These are phyloP conservation scores for Mycena alexandri DNA, from an alignment of 768 basidiomycete genomes.

Conservation along the genomic window DNA sequence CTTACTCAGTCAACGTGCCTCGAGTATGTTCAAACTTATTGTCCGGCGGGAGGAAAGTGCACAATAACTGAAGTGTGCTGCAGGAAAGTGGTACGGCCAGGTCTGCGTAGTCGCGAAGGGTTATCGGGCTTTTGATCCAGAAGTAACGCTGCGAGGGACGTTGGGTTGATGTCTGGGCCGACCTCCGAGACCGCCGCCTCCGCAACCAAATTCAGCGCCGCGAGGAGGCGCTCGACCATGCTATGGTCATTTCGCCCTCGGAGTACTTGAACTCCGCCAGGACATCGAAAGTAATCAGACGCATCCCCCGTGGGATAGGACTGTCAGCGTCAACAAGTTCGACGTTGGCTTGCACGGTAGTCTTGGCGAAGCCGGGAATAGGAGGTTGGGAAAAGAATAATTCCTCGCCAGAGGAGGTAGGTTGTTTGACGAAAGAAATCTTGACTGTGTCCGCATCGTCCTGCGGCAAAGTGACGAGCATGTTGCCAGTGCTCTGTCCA, in stretches of 20 bases:
- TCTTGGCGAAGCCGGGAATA: constrained; percentile 20
- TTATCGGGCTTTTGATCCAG: constrained; percentile 16
- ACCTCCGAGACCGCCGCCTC: constrained; percentile 25
- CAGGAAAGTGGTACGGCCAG: constrained; percentile 27
- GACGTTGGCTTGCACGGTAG: constrained; percentile 13
- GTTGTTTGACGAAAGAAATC: constrained; percentile 14
- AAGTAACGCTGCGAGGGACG: constrained; percentile 14
- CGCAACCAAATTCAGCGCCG: constrained; percentile 30
- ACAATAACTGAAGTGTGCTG: constrained; percentile 10
- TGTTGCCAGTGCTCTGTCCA: background rate
- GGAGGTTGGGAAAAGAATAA: constrained; percentile 21
- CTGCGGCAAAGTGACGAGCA: constrained; percentile 19
- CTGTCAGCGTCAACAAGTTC: constrained; percentile 30
- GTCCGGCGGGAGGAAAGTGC: constrained; percentile 24
- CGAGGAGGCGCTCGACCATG: constrained; percentile 30
- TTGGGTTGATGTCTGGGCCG: constrained; percentile 20
- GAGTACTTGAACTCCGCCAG: constrained; percentile 25
- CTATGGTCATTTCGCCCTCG: constrained; percentile 27
- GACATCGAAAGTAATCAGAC: constrained; percentile 20
- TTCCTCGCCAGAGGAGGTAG: background rate
- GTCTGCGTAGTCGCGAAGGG: constrained; percentile 31
- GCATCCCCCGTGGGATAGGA: constrained; percentile 29
- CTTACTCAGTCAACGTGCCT: background rate
- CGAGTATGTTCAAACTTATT: constrained; percentile 12
- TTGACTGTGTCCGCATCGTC: constrained; percentile 16